Evolutionary conservation across 2,329 filamentous ascomycete species (phyloP).

Genomic region (Scedosporium minutisporum): DNA sequence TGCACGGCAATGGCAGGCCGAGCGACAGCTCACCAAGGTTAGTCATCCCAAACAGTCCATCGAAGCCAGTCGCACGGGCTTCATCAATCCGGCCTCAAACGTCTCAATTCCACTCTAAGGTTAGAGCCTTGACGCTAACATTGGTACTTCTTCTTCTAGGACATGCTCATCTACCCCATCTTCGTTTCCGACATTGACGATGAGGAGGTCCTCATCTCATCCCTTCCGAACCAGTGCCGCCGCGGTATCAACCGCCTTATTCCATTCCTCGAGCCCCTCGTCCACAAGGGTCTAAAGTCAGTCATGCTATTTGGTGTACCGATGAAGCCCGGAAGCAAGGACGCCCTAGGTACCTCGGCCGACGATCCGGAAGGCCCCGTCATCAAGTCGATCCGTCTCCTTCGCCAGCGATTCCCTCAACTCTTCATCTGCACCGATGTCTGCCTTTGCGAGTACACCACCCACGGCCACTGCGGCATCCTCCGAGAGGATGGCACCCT

Average conservation of each 20-base stretch:
- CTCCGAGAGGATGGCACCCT: slow-evolving; percentile 84
- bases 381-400: slow-evolving; percentile 73
- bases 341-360: slow-evolving; percentile 81
- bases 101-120: neutral
- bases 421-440: slow-evolving; percentile 90
- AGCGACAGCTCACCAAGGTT: slow-evolving; percentile 78
- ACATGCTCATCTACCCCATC: slow-evolving; percentile 96
- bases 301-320: slow-evolving; percentile 97
- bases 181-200: slow-evolving; percentile 93
- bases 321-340: slow-evolving; percentile 69
- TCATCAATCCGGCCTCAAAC: neutral
- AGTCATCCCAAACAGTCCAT: slow-evolving; percentile 12
- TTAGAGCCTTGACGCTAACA: slow-evolving; percentile 4
- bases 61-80: too few relatives aligned
- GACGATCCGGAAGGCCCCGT: slow-evolving; percentile 92
- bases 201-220: slow-evolving; percentile 83
- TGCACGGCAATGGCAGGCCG: slow-evolving; percentile 71
- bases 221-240: slow-evolving; percentile 81
- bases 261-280: slow-evolving; percentile 74
- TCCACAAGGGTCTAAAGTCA: slow-evolving; percentile 81
- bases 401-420: slow-evolving; percentile 77
- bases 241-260: slow-evolving; percentile 80
- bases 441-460: slow-evolving; percentile 97
- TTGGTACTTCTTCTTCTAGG: slow-evolving; percentile 38
- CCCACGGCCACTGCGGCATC: slow-evolving; percentile 95